These are phyloP conservation scores for Chaetoceros muelleri DNA, from an alignment of 108 stramenopile genomes.

Conservation along the genomic window DNA sequence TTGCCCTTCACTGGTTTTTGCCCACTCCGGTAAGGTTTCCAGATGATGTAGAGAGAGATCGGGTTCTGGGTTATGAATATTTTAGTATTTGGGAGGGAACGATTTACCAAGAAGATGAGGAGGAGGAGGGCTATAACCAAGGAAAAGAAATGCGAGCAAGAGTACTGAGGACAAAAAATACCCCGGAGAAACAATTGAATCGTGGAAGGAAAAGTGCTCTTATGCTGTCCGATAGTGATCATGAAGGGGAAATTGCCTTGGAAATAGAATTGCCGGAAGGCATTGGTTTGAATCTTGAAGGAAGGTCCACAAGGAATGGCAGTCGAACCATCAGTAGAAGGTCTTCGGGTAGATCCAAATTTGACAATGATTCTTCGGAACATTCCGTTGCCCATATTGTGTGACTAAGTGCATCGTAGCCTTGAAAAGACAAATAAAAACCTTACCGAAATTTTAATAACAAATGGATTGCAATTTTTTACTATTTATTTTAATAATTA, in stretches of 20 bases:
- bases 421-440: too few relatives aligned
- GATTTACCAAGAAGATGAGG: slow-evolving; percentile 38
- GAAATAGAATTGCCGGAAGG: background rate
- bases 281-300: too few relatives aligned
- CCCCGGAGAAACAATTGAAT: too few relatives aligned
- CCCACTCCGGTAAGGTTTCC: slow-evolving; percentile 60
- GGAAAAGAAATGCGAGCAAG: too few relatives aligned
- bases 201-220: background rate
- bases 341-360: background rate
- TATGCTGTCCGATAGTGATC: background rate
- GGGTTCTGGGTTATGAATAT: slow-evolving; percentile 67
- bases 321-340: background rate
- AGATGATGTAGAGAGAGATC: slow-evolving; percentile 49
- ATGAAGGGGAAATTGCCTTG: too few relatives aligned
- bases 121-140: slow-evolving; percentile 4
- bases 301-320: background rate
- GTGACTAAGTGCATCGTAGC: too few relatives aligned
- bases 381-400: background rate
- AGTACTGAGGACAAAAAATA: too few relatives aligned
- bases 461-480: too few relatives aligned
- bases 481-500: too few relatives aligned
- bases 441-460: too few relatives aligned
- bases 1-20: slow-evolving; percentile 71
- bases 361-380: background rate
- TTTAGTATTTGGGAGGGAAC: slow-evolving; percentile 32